A percentile compares a stretch with the other conserved stretches of the same genome.
phyloP scores from a whole-genome alignment of 257 asterid species.

The Pogostemon cablin region DNA sequence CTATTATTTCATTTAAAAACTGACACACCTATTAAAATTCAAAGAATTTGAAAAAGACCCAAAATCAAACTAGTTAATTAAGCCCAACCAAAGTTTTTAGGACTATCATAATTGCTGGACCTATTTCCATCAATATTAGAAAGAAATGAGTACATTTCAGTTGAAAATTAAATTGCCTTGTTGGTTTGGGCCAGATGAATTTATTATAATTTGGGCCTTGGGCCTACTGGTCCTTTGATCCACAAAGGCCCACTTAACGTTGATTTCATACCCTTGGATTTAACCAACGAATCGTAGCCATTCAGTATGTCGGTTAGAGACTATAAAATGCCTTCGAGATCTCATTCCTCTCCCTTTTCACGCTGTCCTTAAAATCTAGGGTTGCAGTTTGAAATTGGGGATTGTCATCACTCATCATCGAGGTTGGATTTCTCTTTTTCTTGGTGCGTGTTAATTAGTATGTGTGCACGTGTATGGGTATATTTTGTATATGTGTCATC shows the following conservation, averaged over 20 bases:
- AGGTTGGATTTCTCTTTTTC: conserved; percentile 27
- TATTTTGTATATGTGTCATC: too few relatives aligned
- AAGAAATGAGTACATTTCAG: too few relatives aligned
- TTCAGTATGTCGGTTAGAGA: conserved; percentile 30
- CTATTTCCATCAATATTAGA: too few relatives aligned
- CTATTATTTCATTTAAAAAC: too few relatives aligned
- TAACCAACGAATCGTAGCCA: conserved; percentile 36
- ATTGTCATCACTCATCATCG: conserved; percentile 10
- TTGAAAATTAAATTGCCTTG: too few relatives aligned
- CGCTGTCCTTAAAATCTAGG: conserved; percentile 42
- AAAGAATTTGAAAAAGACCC: too few relatives aligned
- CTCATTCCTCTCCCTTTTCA: not conserved
- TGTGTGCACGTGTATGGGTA: not conserved
- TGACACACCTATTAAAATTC: too few relatives aligned
- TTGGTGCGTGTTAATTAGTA: not conserved
- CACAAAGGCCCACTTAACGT: conserved; percentile 22
- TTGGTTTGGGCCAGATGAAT: not conserved
- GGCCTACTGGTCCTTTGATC: conserved; percentile 5
- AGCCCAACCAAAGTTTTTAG: too few relatives aligned
- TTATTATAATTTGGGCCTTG: not conserved
- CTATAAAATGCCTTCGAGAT: conserved; percentile 31
- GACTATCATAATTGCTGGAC: too few relatives aligned
- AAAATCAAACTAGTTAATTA: too few relatives aligned
- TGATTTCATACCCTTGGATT: conserved; percentile 36
- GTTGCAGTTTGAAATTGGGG: conserved; percentile 33